Evolutionary conservation across 2,329 filamentous ascomycete genomes (phyloP).

Genomic region (Epichloe scottii): DNA sequence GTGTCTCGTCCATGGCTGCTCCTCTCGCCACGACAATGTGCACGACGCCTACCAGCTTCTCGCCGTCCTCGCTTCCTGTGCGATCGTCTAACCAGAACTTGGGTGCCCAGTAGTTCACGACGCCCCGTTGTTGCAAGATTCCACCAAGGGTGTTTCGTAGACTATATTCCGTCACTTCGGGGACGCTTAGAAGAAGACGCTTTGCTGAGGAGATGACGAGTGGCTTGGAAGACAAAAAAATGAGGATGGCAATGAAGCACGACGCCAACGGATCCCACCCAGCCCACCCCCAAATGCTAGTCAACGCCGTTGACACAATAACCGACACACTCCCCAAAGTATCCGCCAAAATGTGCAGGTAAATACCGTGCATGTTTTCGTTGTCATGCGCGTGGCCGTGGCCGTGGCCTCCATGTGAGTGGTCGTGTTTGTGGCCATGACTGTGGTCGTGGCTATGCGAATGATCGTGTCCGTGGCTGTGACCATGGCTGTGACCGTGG

Average conservation of each 20-base stretch:
- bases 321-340: conserved; percentile 90
- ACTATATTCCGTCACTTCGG: conserved; percentile 75
- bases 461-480: conserved; percentile 31
- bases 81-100: conserved; percentile 87
- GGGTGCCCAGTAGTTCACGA: conserved; percentile 73
- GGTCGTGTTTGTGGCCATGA: conserved; percentile 24
- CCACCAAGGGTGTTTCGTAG: conserved; percentile 78
- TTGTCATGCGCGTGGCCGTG: conserved; percentile 51
- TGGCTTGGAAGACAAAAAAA: conserved; percentile 83
- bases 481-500: conserved; percentile 26
- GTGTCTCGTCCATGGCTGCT: conserved; percentile 70
- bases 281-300: conserved; percentile 78
- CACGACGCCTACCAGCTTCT: conserved; percentile 66
- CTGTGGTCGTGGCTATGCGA: conserved; percentile 26
- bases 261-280: conserved; percentile 93
- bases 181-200: conserved; percentile 71
- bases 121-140: conserved; percentile 68
- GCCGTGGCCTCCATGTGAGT: conserved; percentile 28
- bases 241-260: conserved; percentile 83
- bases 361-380: conserved; percentile 97
- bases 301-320: conserved; percentile 79
- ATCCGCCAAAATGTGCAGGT: conserved; percentile 87
- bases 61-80: conserved; percentile 27
- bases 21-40: conserved; percentile 66
- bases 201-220: conserved; percentile 76